A percentile compares a stretch with the other conserved stretches of the same genome.
Conservation (phyloP, 2,329 filamentous ascomycete genomes). For the Emmonsiellopsis sp. region DNA sequence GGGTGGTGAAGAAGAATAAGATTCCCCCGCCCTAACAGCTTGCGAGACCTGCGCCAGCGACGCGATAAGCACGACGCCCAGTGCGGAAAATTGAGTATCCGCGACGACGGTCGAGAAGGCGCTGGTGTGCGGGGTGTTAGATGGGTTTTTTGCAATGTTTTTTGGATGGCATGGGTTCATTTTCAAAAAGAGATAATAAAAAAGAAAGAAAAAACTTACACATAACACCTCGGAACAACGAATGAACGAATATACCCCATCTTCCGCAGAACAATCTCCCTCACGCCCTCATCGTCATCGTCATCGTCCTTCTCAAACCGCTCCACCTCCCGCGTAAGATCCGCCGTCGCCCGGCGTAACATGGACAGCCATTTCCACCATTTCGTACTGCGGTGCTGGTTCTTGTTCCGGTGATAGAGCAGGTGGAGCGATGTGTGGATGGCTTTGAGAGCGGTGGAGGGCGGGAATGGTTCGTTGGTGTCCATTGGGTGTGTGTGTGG, state of each 20-base stretch:
- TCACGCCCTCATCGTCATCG: slow-evolving; percentile 35
- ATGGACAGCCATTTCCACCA: slow-evolving; percentile 74
- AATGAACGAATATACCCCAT: slow-evolving; percentile 21
- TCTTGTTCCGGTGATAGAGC: slow-evolving; percentile 75
- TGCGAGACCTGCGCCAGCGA: slow-evolving; percentile 51
- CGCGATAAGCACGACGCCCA: slow-evolving; percentile 61
- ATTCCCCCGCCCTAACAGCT: slow-evolving; percentile 12
- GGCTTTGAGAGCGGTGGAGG: slow-evolving; percentile 17
- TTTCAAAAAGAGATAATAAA: neutral
- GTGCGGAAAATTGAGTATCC: slow-evolving; percentile 61
- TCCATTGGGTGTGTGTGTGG: neutral
- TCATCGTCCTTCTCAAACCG: slow-evolving; percentile 25
- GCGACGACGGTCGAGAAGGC: slow-evolving; percentile 60
- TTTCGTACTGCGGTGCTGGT: slow-evolving; percentile 71
- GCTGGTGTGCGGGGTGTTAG: slow-evolving; percentile 14
- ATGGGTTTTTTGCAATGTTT: neutral
- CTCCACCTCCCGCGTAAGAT: slow-evolving; percentile 34
- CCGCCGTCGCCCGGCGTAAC: slow-evolving; percentile 56
- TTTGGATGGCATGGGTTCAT: neutral
- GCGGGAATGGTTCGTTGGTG: neutral
- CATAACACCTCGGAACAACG: slow-evolving; percentile 32
- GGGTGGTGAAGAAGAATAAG: too few species aligned
- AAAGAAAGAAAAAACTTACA: slow-evolving; percentile 23
- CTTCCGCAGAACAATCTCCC: slow-evolving; percentile 14
- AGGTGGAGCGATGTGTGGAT: slow-evolving; percentile 49